A percentile compares a stretch with the other conserved stretches of the same genome.
Conservation (phyloP, 805 yeast genomes). For the Danielozyma ontarioensis region DNA sequence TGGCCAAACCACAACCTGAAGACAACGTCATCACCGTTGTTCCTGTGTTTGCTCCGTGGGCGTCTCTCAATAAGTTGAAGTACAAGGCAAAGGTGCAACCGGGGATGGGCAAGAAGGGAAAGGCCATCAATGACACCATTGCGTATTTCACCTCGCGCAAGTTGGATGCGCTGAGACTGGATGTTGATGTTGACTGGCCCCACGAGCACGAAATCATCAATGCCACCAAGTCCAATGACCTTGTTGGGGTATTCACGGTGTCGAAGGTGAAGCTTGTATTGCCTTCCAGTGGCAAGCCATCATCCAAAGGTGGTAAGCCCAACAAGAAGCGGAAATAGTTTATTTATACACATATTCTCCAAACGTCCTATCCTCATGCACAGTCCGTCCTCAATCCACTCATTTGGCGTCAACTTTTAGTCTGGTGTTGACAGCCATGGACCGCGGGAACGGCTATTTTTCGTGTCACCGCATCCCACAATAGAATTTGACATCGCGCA, state of each 20-base stretch:
- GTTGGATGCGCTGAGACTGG: conserved; percentile 39
- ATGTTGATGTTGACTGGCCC: conserved; percentile 63
- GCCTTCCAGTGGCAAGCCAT: conserved; percentile 50
- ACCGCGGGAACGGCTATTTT: too few species aligned
- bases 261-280: conserved; percentile 62
- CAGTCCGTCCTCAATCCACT: too few species aligned
- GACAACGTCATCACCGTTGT: conserved; percentile 61
- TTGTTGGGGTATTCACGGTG: conserved; percentile 63
- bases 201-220: conserved; percentile 55
- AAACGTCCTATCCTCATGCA: too few species aligned
- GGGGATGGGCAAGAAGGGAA: conserved; percentile 79
- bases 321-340: conserved; percentile 9
- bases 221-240: conserved; percentile 56
- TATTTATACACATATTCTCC: too few species aligned
- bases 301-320: conserved; percentile 21
- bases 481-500: too few species aligned
- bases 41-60: conserved; percentile 94
- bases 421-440: too few species aligned
- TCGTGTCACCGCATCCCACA: too few species aligned
- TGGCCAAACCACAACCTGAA: conserved; percentile 38
- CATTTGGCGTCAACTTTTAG: too few species aligned
- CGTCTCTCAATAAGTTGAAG: conserved; percentile 63
- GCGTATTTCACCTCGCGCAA: conserved; percentile 49
- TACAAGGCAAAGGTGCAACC: conserved; percentile 84
- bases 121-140: conserved; percentile 67